Percentiles rank a stretch among this genome's conserved stretches.
Conservation (phyloP, 345 rosid genomes). For the Eucalyptus polybractea region DNA sequence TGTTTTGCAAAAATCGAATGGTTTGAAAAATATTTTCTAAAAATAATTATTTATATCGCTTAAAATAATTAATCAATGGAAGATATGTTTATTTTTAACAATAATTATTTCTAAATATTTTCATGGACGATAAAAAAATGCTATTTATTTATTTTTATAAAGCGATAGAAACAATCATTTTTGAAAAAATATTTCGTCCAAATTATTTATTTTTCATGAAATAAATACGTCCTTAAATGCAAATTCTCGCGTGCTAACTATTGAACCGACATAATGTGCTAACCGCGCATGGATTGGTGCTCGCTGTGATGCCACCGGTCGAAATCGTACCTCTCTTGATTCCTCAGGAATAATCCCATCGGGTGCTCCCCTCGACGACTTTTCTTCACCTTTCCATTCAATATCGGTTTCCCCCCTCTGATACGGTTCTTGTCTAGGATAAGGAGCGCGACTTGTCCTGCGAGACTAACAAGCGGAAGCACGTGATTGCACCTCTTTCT, state of each 20-base stretch:
- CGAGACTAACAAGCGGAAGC: not conserved
- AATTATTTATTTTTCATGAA: not conserved
- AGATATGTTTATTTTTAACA: too few relatives aligned
- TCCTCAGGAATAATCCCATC: not conserved
- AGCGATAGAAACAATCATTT: rapidly evolving
- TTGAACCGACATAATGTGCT: not conserved
- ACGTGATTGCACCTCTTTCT: not conserved
- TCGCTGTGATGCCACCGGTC: not conserved
- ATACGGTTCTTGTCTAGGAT: not conserved
- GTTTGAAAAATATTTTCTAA: too few relatives aligned
- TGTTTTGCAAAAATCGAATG: too few relatives aligned
- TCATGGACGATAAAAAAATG: rapidly evolving
- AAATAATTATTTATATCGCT: rapidly evolving
- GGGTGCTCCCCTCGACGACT: not conserved
- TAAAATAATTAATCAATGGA: too few relatives aligned
- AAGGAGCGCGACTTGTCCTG: not conserved
- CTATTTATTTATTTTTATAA: too few relatives aligned
- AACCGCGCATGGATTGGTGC: not conserved
- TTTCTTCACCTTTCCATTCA: not conserved
- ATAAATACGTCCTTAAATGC: not conserved
- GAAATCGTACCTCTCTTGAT: not conserved
- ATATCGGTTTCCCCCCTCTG: not conserved
- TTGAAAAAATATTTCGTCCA: rapidly evolving
- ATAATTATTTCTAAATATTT: too few relatives aligned
- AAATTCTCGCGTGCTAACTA: not conserved